Conservation (phyloP, 2,329 filamentous ascomycete genomes). For the Trichoderma brevicompactum region DNA sequence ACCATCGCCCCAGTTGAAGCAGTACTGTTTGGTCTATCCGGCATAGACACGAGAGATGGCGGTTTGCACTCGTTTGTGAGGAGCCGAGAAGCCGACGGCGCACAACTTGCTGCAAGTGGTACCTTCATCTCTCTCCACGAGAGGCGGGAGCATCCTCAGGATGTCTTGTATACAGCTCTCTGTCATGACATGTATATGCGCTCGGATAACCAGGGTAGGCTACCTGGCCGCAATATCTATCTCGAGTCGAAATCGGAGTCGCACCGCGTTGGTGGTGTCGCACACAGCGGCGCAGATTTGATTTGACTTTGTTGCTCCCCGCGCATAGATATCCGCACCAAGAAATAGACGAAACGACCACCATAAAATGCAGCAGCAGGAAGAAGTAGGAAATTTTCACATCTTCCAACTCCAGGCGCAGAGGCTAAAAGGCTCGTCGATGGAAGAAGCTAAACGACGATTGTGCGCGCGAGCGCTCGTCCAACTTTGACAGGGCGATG, state of each 20-base stretch:
- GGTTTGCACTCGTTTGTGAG: not conserved
- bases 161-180: not conserved
- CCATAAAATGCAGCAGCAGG: not conserved
- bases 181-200: not conserved
- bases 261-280: conserved; percentile 26
- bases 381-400: not conserved
- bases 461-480: not conserved
- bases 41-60: not conserved
- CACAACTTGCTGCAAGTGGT: not conserved
- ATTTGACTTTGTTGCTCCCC: not conserved
- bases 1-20: not conserved
- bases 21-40: not conserved
- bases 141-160: not conserved
- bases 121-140: not conserved
- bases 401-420: not conserved
- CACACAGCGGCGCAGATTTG: conserved; percentile 21
- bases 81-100: not conserved
- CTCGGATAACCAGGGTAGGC: not conserved
- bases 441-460: too few species aligned
- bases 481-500: conserved; percentile 22
- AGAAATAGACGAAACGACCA: not conserved
- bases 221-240: not conserved
- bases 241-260: conserved; percentile 19
- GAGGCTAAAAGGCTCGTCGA: not conserved
- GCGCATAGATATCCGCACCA: not conserved